Evolutionary conservation across 495 filamentous ascomycete genomes (phyloP), one percentile per base, ranked within the genome.

Genomic region (Aspergillus cristatus): DNA sequence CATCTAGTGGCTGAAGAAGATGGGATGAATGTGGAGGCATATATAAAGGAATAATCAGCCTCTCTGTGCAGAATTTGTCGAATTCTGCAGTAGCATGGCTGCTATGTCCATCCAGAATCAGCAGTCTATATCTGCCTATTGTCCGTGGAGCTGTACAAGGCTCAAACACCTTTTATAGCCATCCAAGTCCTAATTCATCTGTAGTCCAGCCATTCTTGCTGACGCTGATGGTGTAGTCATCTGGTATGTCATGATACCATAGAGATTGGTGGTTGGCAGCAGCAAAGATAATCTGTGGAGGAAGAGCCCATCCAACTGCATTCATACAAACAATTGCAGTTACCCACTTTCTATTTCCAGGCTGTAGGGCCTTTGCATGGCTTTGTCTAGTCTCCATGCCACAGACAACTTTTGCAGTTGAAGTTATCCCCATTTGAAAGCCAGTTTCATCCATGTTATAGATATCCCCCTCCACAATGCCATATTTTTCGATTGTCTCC

Each of bases 391-490:
- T 51, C 31, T 41, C 51, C 10, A 11, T 6, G 5, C 28, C 28
- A 30, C 28, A 30, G 13, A 49, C 38, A 29, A 55, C 51, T 25
- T 41, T 55, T 32, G 18, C 38, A 14, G 48, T 46, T 16, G 32
- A 29, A 39, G 41, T 39, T 26, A 47, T 18, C 14, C 45, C 51
- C 32, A 54, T 54, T 30, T 30, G 13, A 51, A 67, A 54, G 34
- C 58, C 48, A 40, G 54, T 62, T 45, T 71, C 50, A 46, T 71
- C 52, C 45, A 71, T 67, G 44, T 67, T 70, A 42, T 65, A 65
- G 28, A 60, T 54, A 51, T 68, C 54, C 17, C 57, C 46, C 17
- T 60, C 38, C n/a, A 45, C 28, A 3, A 35, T 41, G 14, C 48
- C 42, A 42, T 67, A 57, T 40, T 67, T 58, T n/a, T 32, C 43